Conservation (phyloP, 176 grass and related monocot species). For the Lolium rigidum region DNA sequence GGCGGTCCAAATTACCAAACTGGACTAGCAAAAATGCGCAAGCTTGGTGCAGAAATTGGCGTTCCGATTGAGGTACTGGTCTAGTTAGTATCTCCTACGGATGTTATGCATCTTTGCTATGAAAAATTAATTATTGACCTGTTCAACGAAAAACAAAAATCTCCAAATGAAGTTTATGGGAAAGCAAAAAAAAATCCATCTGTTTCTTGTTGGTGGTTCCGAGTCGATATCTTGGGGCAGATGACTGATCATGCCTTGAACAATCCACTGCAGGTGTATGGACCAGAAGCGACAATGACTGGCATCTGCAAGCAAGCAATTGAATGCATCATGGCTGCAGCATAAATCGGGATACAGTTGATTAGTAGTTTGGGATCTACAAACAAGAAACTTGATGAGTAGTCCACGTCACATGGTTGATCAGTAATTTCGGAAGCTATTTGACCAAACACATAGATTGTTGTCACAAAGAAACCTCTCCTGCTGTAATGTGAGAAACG, state of each 20-base stretch:
- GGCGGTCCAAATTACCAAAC: constrained; percentile 91
- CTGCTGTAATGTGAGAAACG: constrained; percentile 26
- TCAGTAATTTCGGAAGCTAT: constrained; percentile 3
- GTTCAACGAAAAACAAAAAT: neutral
- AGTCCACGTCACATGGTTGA: constrained; percentile 10
- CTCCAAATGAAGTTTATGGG: neutral
- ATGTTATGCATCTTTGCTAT: neutral
- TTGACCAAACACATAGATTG: neutral
- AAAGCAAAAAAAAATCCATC: neutral
- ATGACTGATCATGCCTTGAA: constrained; percentile 30
- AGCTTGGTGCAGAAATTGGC: constrained; percentile 68
- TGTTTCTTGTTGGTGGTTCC: constrained; percentile 16
- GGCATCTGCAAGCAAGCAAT: constrained; percentile 96
- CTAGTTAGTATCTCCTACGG: neutral
- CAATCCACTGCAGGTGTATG: constrained; percentile 70
- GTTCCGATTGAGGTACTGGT: constrained; percentile 79
- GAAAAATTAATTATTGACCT: constrained; percentile 4
- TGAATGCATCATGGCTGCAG: constrained; percentile 83
- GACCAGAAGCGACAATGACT: constrained; percentile 91
- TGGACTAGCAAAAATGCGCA: constrained; percentile 81
- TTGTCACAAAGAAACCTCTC: constrained; percentile 26
- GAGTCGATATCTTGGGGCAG: neutral
- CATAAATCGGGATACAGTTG: constrained; percentile 11
- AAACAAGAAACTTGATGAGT: constrained; percentile 55
- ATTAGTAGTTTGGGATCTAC: constrained; percentile 46